Percentiles rank a stretch among this genome's conserved stretches.
Evolutionary conservation across 495 filamentous ascomycete genomes (phyloP).

Genomic region (Pyrenula aspistea): DNA sequence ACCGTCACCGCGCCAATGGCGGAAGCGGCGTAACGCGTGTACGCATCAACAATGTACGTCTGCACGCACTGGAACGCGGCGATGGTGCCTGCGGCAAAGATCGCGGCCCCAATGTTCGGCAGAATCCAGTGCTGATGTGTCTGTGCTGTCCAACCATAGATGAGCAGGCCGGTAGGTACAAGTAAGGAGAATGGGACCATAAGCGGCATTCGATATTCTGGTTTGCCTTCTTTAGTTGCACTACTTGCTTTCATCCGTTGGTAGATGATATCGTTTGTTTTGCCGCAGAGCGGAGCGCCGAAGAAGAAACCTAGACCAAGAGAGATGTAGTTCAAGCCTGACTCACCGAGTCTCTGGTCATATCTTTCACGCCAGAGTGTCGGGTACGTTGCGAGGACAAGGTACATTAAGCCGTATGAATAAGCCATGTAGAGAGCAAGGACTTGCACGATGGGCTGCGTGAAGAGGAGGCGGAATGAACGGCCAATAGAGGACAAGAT

Average conservation of each 20-base stretch:
- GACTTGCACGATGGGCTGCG: slow-evolving; percentile 40
- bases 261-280: slow-evolving; percentile 29
- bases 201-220: slow-evolving; percentile 50
- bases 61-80: slow-evolving; percentile 59
- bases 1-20: slow-evolving; percentile 58
- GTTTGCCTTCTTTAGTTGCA: slow-evolving; percentile 21
- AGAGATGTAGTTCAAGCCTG: slow-evolving; percentile 26
- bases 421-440: slow-evolving; percentile 48
- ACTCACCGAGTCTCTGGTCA: slow-evolving; percentile 26
- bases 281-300: slow-evolving; percentile 17
- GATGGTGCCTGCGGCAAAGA: slow-evolving; percentile 44
- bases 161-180: slow-evolving; percentile 44
- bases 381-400: slow-evolving; percentile 49
- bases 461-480: slow-evolving; percentile 34
- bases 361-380: slow-evolving; percentile 36
- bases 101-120: slow-evolving; percentile 23
- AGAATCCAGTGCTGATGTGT: slow-evolving; percentile 39
- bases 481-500: slow-evolving; percentile 18
- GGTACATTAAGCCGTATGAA: slow-evolving; percentile 54
- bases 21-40: slow-evolving; percentile 61
- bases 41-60: slow-evolving; percentile 68
- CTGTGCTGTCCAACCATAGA: slow-evolving; percentile 53
- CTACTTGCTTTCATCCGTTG: slow-evolving; percentile 35
- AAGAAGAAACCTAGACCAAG: slow-evolving; percentile 21
- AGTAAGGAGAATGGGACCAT: slow-evolving; percentile 46